Base-by-base conservation (phyloP, 2,329 filamentous ascomycete species). In the Cladosporium sp. region DNA sequence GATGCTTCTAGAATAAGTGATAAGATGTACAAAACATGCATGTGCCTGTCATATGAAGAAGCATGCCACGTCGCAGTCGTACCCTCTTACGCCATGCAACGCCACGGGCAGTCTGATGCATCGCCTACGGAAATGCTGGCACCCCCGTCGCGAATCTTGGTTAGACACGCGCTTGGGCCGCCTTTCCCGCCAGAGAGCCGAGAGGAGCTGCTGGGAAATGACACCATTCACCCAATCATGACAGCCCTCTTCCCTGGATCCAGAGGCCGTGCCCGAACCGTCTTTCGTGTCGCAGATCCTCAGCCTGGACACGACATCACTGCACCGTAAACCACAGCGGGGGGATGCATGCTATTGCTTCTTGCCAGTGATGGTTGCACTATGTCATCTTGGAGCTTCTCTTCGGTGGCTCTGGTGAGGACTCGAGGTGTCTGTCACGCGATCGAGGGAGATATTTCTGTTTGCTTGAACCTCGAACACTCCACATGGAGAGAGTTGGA, bases 281-380 rank as follows among this genome's bases (percentile, higher is more conserved):
- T 21, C 49, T 7, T 2, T 28, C 4, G 28, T 3, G 24, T 7
- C 24, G 32, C 21, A 58, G 55, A 58, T 58, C 55, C 11, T 28
- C 55, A 36, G 32, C 55, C 34, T 58, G 34, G 34, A 58, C 55
- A 58, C 55, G 55, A 58, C 55, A 58, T 58, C 55, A 58, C 52
- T n/a, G 52, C 52, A 55, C 52, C 49, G 24, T 5, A 7, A 30
- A 52, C 21, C 49, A 18, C 24, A 7, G 49, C 49, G 26, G 49
- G 49, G 49, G 49, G 26, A 14, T n/a, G 30, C 52, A n/a, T 32
- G 52, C 52, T 10, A 21, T 55, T 55, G 52, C 52, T 55, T 55
- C 30, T n/a, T 55, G 18, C 28, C 12, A 21, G 14, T 55, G 14
- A 55, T 34, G 52, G 52, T 11, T 55, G 18, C 52, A 34, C 18